These are phyloP conservation scores for Trichosporon ovoides DNA, from an alignment of 1,284 basidiomycete genomes.

Conservation along the genomic window DNA sequence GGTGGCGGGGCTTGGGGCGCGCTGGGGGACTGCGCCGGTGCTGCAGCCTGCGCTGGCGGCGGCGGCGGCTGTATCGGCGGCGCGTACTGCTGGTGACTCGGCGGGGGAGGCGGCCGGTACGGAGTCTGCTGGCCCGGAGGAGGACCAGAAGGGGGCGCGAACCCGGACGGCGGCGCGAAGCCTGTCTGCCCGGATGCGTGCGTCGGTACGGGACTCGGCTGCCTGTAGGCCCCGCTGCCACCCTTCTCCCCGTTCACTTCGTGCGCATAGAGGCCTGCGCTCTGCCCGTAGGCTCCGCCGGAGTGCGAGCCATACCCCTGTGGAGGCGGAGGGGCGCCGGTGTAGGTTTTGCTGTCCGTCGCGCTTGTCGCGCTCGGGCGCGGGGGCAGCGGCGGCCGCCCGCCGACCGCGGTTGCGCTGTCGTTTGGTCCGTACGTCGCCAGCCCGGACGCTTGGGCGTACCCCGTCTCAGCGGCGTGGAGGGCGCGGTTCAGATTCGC, in stretches of 20 bases:
- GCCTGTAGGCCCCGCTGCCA: background rate
- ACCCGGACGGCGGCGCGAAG: background rate
- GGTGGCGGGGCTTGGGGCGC: background rate
- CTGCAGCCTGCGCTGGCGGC: too few relatives aligned
- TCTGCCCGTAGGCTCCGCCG: background rate
- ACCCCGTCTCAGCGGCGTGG: conserved; percentile 3
- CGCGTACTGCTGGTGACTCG: too few relatives aligned
- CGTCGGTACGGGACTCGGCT: background rate
- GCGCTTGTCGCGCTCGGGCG: background rate
- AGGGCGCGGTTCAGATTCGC: background rate
- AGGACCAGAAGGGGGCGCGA: background rate
- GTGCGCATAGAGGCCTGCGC: background rate
- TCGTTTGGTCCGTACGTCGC: conserved; percentile 5
- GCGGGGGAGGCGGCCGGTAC: too few relatives aligned
- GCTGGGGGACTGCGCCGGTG: too few relatives aligned
- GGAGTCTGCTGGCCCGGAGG: background rate
- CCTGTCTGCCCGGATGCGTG: background rate
- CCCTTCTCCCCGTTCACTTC: background rate
- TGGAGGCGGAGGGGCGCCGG: background rate
- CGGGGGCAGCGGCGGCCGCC: background rate
- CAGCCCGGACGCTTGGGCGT: background rate
- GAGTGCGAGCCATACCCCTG: background rate
- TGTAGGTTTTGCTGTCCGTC: background rate
- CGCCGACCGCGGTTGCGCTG: background rate
- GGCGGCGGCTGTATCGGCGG: too few relatives aligned